Evolutionary conservation across 1,284 basidiomycete genomes (phyloP), one percentile per base, ranked within the genome.

Genomic region (Trametes hirsuta): DNA sequence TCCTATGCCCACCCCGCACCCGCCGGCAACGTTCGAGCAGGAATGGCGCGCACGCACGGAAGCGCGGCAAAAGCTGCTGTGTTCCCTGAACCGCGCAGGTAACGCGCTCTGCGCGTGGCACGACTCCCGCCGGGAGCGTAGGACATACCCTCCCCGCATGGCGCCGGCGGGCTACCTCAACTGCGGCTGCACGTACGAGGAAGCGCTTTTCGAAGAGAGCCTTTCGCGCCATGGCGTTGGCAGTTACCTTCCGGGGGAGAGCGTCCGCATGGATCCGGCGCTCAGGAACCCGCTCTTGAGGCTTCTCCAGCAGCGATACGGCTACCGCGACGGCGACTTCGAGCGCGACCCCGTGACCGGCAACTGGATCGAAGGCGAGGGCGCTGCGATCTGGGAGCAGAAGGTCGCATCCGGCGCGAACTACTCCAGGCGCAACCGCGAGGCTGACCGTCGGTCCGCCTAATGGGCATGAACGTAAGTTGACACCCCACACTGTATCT

Each of bases 51-150:
- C 80, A 11, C 86, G 90, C 58, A 92, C 88, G 1, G 84, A 88
- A 8, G 82, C 85, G 5, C 88, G 91, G 24, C 75, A 79, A 63
- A 85, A 86, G 60, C 79, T 87, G 45, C 88, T 87, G 73, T 93
- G 93, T 71, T 90, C 91, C 1, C 77, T 90, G 36, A 93, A 93
- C 73, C 84, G 91, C 46, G 91, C 91, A 0, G 91, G 91, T 22
- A 93, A 93, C 66, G 90, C 91, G 2, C 81, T 93, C 34, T 93
- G 91, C 71, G 87, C 91, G 4, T 93, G 91, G 91, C 91, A 93
- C 69, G 91, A 93, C 72, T 90, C 91, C 2, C 81, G 91, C 39
- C 84, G 91, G 41, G 91, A 93, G 74, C 85, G 91, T 42, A 83
- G 91, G 6, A 79, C 80, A 0, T 85, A 83, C 67, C 89, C 91